These are phyloP conservation scores for Hyaloscypha hepaticicola DNA, from an alignment of 495 filamentous ascomycete species.

Conservation along the genomic window DNA sequence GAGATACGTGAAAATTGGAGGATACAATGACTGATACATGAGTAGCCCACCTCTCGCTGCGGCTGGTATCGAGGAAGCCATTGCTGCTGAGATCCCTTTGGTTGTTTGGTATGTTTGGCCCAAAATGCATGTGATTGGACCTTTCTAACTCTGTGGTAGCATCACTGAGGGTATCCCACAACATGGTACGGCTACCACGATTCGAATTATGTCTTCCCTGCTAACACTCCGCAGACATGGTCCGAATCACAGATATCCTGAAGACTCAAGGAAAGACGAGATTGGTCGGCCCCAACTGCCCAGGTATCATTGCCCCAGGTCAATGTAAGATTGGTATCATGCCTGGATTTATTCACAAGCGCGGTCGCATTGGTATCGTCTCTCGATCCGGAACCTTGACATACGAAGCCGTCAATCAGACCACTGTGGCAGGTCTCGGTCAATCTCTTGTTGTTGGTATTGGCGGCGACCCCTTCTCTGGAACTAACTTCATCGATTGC, in stretches of 20 bases:
- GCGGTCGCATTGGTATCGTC: conserved; percentile 96
- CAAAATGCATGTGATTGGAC: conserved; percentile 20
- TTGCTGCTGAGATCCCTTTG: conserved; percentile 86
- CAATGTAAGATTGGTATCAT: conserved; percentile 99
- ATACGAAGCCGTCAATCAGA: conserved; percentile 99
- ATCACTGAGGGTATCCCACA: conserved; percentile 99
- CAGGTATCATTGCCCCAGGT: conserved; percentile 93
- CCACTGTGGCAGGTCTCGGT: conserved; percentile 91
- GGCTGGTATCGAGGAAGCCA: conserved; percentile 93
- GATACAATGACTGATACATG: conserved; percentile 19
- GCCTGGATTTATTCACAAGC: conserved; percentile 99
- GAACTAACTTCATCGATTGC: conserved; percentile 99
- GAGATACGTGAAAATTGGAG: neutral
- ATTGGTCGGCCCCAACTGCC: conserved; percentile 96
- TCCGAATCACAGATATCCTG: conserved; percentile 96
- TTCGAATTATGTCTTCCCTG: neutral
- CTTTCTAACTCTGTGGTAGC: conserved; percentile 39
- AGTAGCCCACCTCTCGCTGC: conserved; percentile 84
- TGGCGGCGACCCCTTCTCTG: conserved; percentile 97
- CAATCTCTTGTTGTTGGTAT: conserved; percentile 98
- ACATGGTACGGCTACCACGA: conserved; percentile 62
- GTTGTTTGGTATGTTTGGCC: conserved; percentile 71
- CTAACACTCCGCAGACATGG: conserved; percentile 72
- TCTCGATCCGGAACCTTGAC: conserved; percentile 97
- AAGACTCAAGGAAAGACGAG: conserved; percentile 98